phyloP scores from a whole-genome alignment of 1,284 basidiomycete genomes.

The Kwoniella shivajii region DNA sequence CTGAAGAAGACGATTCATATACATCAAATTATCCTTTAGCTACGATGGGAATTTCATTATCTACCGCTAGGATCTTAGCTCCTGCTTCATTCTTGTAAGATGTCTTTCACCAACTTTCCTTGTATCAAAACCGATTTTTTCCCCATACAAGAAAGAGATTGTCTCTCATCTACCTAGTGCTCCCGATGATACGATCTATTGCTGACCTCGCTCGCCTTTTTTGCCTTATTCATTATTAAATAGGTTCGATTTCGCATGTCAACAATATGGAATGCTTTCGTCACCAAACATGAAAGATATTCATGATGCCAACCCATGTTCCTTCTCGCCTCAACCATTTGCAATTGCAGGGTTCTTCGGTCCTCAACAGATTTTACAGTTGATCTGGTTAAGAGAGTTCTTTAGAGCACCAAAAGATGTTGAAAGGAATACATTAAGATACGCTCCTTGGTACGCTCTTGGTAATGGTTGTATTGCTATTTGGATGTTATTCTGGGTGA shows the following conservation, averaged over 20 bases:
- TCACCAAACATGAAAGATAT: constrained; percentile 45
- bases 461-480: constrained; percentile 39
- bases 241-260: constrained; percentile 36
- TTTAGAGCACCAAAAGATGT: constrained; percentile 32
- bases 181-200: no score
- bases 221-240: background rate
- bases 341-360: constrained; percentile 43
- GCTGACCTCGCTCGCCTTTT: background rate
- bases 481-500: constrained; percentile 46
- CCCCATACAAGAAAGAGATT: no score
- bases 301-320: constrained; percentile 35
- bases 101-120: background rate
- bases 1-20: background rate
- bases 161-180: no score
- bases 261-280: constrained; percentile 35
- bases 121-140: background rate
- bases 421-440: constrained; percentile 26
- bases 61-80: constrained; percentile 38
- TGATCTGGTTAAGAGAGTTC: constrained; percentile 41
- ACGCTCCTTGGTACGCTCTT: constrained; percentile 40
- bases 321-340: constrained; percentile 44
- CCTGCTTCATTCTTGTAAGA: constrained; percentile 34
- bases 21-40: constrained; percentile 13
- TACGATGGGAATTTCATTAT: constrained; percentile 42
- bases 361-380: constrained; percentile 44